A percentile compares a stretch with the other conserved stretches of the same genome.
Evolutionary conservation across 352 stramenopile genomes (phyloP).

Genomic region (Phytophthora idaei): DNA sequence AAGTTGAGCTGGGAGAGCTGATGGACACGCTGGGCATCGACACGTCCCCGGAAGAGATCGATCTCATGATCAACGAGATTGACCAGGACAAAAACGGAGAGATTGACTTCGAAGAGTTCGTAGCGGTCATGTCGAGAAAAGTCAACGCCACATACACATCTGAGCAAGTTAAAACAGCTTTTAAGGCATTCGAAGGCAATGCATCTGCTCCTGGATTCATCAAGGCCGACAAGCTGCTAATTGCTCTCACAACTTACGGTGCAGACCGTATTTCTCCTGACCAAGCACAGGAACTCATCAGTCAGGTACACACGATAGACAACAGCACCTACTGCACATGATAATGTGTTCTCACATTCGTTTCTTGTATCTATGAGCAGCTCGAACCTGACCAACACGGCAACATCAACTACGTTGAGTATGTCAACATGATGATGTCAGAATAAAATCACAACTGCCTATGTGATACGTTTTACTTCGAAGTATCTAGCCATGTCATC

Average conservation of each 20-base stretch:
- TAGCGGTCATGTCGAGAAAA: slow-evolving; percentile 94
- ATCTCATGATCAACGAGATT: slow-evolving; percentile 96
- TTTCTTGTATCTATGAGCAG: slow-evolving; percentile 38
- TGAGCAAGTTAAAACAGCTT: slow-evolving; percentile 93
- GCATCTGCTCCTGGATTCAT: slow-evolving; percentile 70
- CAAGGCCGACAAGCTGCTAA: slow-evolving; percentile 86
- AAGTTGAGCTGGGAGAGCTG: slow-evolving; percentile 93
- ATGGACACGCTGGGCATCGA: slow-evolving; percentile 95
- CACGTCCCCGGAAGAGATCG: slow-evolving; percentile 92
- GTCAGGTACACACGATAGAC: slow-evolving; percentile 52
- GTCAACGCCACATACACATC: slow-evolving; percentile 94
- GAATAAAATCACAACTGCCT: slow-evolving; percentile 46
- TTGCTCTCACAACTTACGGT: slow-evolving; percentile 90
- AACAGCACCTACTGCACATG: slow-evolving; percentile 1
- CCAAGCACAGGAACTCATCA: slow-evolving; percentile 92
- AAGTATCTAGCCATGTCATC: slow-evolving; percentile 7
- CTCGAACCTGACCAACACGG: slow-evolving; percentile 92
- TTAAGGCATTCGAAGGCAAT: slow-evolving; percentile 81
- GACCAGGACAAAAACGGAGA: slow-evolving; percentile 95
- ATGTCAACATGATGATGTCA: slow-evolving; percentile 96
- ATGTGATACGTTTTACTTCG: no score
- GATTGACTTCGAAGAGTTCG: slow-evolving; percentile 96
- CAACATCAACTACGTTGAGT: slow-evolving; percentile 94
- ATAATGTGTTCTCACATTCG: neutral
- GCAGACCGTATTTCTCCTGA: slow-evolving; percentile 90